Base-by-base conservation (phyloP, 2,329 filamentous ascomycete species). In the Sclerotinia spermophila region DNA sequence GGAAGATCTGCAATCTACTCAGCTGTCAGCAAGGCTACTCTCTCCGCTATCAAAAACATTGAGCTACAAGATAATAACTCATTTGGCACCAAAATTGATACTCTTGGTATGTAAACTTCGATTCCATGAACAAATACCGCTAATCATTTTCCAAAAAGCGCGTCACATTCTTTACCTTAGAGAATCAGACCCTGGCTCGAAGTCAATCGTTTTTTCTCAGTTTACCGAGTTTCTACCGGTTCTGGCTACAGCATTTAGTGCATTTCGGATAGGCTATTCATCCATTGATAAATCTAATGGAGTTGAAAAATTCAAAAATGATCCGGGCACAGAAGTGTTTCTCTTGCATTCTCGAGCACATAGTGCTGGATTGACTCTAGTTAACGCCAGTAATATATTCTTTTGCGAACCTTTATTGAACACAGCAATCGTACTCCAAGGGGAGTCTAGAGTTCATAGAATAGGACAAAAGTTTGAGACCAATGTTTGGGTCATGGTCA, bases 181-280 rank as follows among this genome's bases (percentile, higher is more conserved):
- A 3, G 85, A 91, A 74, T 88, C 92, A 62, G 94, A 97, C 75
- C 92, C 93, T 0, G 93, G 93, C 0, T 89, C 93, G 15, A 98
- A 98, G 79, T 92, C 92, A 0, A 92, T 99, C 78, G 86, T 98
- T n/a, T 99, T 97, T 80, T 96, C 93, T 1, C 95, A 98, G 81
- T 96, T 93, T 80, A 87, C 87, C 69, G 90, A 92, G 68, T 98
- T 97, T 75, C 84, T 98, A 1, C 83, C 86, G 0, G 89, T 97
- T 10, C 84, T 98, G 0, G 85, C 85, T 13, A 84, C 84, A 15
- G 95, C 94, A 0, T 90, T 98, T 66, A 78, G 80, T 2, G 84
- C 86, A 5, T 92, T 93, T 80, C 86, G 88, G 64, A 95, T 99
- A 73, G 89, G 90, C 0, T 90, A 86, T 76, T 87, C 89, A 13